Evolutionary conservation across 2,329 filamentous ascomycete genomes (phyloP), one percentile per base, ranked within the genome.

Genomic region (Sclerotinia subarctica): DNA sequence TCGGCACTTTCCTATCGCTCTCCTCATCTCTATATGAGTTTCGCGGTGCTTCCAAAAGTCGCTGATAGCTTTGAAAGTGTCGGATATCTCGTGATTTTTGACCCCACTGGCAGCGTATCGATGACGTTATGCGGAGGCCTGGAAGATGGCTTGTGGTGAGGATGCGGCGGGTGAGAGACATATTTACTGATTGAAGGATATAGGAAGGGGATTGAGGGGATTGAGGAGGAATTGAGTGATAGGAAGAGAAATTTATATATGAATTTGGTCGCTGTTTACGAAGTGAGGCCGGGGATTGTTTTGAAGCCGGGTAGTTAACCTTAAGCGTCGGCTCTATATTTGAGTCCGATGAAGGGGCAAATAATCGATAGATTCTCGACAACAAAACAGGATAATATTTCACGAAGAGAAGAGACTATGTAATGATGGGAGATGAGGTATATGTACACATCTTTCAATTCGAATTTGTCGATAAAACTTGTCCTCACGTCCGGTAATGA

Each of bases 21-120:
- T 68, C 38, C 8, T 63, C 65, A 21, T 63, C 47, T 19, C 24
- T 56, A n/a, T 64, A 56, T 56, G 66, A 42, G 26, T 68, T 68
- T 38, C 29, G 66, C 17, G 66, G 66, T 10, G 59, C 66, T 26
- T 68, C 66, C 8, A 68, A 13, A 35, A 68, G 58, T 64, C 46
- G 46, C 19, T n/a, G 49, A 29, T 46, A 54, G 11, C 49, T 68
- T 38, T 68, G 66, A 35, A 68, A 68, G 29, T 68, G 52, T 42
- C 66, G 38, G 2, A 64, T 57, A 26, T 64, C 66, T 56, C 66
- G 66, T 64, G 59, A 64, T 54, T 51, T 64, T 17, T 46, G 62
- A 17, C 62, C 35, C 62, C 62, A 64, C 62, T 54, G 24, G 21
- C 46, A 54, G 42, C 52, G 49, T 15, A 68, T 11, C 15, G 51